A percentile compares a stretch with the other conserved stretches of the same genome.
Conservation (phyloP, 495 filamentous ascomycete species). For the Penicillium coffeae region DNA sequence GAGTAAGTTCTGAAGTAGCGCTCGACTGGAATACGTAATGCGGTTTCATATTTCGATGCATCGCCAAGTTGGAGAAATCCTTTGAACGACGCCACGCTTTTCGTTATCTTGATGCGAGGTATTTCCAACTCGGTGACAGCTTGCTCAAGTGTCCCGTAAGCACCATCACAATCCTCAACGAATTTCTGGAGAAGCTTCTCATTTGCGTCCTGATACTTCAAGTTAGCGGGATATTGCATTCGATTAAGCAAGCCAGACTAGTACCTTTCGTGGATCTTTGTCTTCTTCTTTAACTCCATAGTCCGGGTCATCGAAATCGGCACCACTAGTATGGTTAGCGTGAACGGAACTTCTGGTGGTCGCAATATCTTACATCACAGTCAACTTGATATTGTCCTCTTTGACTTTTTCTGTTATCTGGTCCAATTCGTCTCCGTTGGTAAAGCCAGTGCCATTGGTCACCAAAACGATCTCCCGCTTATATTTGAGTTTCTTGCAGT, state of each 20-base stretch:
- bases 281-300: conserved; percentile 92
- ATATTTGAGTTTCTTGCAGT: conserved; percentile 88
- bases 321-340: conserved; percentile 59
- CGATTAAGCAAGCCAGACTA: neutral
- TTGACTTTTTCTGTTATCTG: conserved; percentile 70
- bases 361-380: conserved; percentile 69
- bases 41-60: conserved; percentile 65
- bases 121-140: conserved; percentile 73
- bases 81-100: conserved; percentile 72
- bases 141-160: conserved; percentile 79
- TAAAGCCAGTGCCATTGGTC: conserved; percentile 69
- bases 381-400: conserved; percentile 68
- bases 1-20: conserved; percentile 81
- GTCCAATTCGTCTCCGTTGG: conserved; percentile 61
- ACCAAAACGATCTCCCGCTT: conserved; percentile 76
- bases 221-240: neutral
- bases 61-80: conserved; percentile 80
- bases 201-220: conserved; percentile 50
- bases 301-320: conserved; percentile 92
- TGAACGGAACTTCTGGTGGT: neutral
- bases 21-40: conserved; percentile 80
- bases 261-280: conserved; percentile 66
- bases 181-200: conserved; percentile 63
- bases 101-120: conserved; percentile 69
- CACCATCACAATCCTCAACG: conserved; percentile 59